Base-by-base conservation (phyloP, 371 early-diverging fungal species). In the Umbelopsis sp. region DNA sequence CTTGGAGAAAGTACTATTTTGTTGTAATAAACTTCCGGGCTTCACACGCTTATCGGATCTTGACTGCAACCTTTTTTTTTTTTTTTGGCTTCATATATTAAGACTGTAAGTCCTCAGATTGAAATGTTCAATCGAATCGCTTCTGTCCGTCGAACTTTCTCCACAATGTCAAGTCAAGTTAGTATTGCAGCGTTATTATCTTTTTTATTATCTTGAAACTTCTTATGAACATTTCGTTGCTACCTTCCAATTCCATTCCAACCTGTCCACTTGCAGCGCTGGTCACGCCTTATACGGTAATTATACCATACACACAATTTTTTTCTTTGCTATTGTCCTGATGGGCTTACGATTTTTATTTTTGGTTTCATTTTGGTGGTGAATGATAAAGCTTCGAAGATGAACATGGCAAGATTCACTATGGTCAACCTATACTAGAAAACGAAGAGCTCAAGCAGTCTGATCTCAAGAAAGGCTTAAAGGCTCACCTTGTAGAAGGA, bases 401-500 rank as follows among this genome's bases (percentile, higher is more conserved):
- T 50, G 72, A 76, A 29, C 75, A 81, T 63, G 81, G 84, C 18
- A 82, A 81, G 63, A 71, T 79, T 22, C 77, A 79, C 50, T 74
- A 75, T 2, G 86, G 86, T 3, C 80, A 86, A 66, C 86, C 84
- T 7, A 68, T 73, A 63, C 68, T 68, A 29, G 57, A 29, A 35
- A 71, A 57, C 29, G 53, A 37, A 38, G 66, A 67, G 20, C 65
- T 63, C 22, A 70, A 73, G 11, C 46, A 65, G 4, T 68, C 64
- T 12, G 65, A 74, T n/a, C 48, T 72, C 4, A 64, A 67, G 63
- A 66, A 63, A 2, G 62, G 67, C 20, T 63, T 86, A 62, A 67
- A 72, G 10, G 86, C 86, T 10, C 75, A 80, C 32, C 37, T 84
- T 63, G 79, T 86, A 48, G 65, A 70, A n/a, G 83, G 82, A 50